Evolutionary conservation across 1,284 basidiomycete species (phyloP).

Genomic region (Ustilago xerochloae): DNA sequence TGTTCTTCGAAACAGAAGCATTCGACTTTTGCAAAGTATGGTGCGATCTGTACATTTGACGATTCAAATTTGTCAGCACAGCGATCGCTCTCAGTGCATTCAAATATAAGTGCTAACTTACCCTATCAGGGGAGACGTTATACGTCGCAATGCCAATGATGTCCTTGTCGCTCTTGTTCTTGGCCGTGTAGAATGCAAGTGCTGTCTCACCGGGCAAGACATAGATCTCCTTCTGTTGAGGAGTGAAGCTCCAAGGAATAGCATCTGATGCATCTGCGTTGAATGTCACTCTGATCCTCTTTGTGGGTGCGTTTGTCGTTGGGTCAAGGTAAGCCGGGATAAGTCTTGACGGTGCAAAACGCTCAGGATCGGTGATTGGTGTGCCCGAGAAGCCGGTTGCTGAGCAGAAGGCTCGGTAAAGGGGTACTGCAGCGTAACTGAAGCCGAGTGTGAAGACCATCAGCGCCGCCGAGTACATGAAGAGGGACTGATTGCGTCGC

Average conservation of each 20-base stretch:
- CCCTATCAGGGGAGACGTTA: conserved; percentile 91
- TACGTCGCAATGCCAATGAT: conserved; percentile 99
- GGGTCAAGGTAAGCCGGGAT: conserved; percentile 59
- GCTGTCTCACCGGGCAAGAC: conserved; percentile 96
- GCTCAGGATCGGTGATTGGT: conserved; percentile 76
- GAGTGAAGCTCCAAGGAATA: conserved; percentile 91
- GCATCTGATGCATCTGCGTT: conserved; percentile 90
- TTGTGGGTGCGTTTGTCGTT: conserved; percentile 68
- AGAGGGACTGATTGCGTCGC: conserved; percentile 75
- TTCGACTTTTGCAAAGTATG: conserved; percentile 99
- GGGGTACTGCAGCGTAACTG: conserved; percentile 94
- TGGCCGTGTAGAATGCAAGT: conserved; percentile 94
- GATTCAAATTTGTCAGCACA: neutral
- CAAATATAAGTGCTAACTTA: conserved; percentile 69
- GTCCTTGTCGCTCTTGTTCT: conserved; percentile 84
- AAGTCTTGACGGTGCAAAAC: conserved; percentile 54
- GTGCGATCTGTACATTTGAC: conserved; percentile 78
- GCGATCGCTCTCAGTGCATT: no score
- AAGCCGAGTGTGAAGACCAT: conserved; percentile 83
- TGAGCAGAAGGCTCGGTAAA: conserved; percentile 97
- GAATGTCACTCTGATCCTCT: conserved; percentile 88
- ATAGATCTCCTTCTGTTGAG: conserved; percentile 87
- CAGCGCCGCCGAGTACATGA: conserved; percentile 84
- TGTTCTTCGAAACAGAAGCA: conserved; percentile 99
- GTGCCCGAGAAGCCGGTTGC: conserved; percentile 97